These are phyloP conservation scores for Microcos paniculata DNA, from an alignment of 345 rosid genomes.

Conservation along the genomic window DNA sequence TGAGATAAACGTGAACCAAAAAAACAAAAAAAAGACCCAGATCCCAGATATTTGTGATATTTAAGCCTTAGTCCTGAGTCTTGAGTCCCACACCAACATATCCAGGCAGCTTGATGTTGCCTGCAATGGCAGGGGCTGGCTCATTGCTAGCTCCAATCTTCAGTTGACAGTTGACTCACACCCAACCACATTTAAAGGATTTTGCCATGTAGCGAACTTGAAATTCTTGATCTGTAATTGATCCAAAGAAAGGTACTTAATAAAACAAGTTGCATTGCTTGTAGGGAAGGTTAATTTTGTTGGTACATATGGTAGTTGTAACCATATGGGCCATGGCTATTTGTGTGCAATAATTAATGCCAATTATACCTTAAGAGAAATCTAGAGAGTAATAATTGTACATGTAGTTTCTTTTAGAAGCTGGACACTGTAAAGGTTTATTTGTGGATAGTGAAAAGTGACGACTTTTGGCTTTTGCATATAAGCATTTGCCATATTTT, in stretches of 20 bases:
- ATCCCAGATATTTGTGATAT: background rate
- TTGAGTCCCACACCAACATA: background rate
- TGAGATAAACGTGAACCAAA: background rate
- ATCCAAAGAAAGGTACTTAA: background rate
- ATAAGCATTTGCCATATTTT: background rate
- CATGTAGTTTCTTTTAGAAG: background rate
- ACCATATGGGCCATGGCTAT: slow-evolving; percentile 1
- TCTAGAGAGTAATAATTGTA: background rate
- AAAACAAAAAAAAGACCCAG: background rate
- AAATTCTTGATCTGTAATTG: background rate
- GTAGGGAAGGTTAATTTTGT: slow-evolving; percentile 12
- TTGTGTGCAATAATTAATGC: slow-evolving; percentile 2
- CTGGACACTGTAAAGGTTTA: background rate
- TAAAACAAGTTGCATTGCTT: slow-evolving; percentile 6
- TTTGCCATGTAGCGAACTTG: background rate
- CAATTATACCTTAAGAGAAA: background rate
- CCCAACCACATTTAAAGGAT: background rate
- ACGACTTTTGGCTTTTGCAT: background rate
- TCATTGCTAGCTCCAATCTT: background rate
- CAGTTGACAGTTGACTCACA: background rate
- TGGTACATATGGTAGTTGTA: background rate
- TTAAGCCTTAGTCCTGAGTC: background rate
- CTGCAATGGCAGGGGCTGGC: background rate
- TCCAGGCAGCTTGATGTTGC: slow-evolving; percentile 1
- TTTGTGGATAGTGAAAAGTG: background rate